A percentile compares a stretch with the other conserved stretches of the same genome.
phyloP scores from a whole-genome alignment of 169 alveolate species.

The Plasmodium knowlesi region DNA sequence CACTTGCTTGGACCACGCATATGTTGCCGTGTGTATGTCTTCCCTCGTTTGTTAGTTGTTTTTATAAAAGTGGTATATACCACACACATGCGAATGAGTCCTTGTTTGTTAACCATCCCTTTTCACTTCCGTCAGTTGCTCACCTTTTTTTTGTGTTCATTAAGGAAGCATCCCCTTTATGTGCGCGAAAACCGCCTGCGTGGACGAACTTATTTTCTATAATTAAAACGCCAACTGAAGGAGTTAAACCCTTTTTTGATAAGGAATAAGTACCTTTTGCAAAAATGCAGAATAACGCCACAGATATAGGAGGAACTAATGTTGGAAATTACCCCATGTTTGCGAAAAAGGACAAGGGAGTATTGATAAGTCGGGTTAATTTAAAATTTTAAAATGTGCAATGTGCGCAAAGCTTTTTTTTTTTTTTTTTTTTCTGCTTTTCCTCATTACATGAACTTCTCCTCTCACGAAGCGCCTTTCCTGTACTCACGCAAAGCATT shows the following conservation, averaged over 20 bases:
- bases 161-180: neutral
- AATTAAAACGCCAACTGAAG: neutral
- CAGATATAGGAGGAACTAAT: neutral
- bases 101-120: neutral
- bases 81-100: neutral
- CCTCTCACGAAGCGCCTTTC: neutral
- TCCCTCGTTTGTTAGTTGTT: neutral
- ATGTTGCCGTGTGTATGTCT: neutral
- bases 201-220: neutral
- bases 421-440: neutral
- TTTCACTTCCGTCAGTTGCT: neutral
- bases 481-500: slow-evolving; percentile 15
- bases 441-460: neutral
- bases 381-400: neutral
- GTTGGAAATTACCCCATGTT: neutral
- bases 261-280: neutral
- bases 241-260: neutral
- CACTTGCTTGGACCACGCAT: neutral
- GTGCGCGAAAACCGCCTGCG: neutral
- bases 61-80: neutral
- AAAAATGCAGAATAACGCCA: neutral
- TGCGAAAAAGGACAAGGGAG: neutral
- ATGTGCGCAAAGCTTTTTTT: neutral
- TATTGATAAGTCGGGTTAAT: neutral
- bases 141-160: neutral